Evolutionary conservation across 177 flowering plant species (phyloP).

Genomic region (Viscum album): DNA sequence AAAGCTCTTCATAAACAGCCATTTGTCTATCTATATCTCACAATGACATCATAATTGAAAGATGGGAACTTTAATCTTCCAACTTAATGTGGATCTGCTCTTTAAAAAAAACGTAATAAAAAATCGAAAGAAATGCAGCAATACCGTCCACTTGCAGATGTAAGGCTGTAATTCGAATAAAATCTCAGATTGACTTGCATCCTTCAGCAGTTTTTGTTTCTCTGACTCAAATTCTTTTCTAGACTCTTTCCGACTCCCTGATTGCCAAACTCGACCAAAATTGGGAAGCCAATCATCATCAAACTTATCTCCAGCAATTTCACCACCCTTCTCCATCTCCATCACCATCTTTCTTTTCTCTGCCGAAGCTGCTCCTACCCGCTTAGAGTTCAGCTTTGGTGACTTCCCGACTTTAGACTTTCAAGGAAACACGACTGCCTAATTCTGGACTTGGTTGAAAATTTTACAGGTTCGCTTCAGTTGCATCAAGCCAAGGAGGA

Average conservation of each 20-base stretch:
- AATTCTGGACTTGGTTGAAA: slow-evolving; percentile 14
- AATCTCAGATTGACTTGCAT: slow-evolving; percentile 25
- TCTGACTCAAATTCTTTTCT: slow-evolving; percentile 70
- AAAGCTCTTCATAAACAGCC: too few species aligned
- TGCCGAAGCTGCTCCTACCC: slow-evolving; percentile 99
- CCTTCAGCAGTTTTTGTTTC: slow-evolving; percentile 28
- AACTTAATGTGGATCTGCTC: not conserved
- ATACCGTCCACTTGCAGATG: slow-evolving; percentile 77
- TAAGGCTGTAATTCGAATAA: slow-evolving; percentile 54
- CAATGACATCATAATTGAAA: too few species aligned
- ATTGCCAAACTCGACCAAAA: slow-evolving; percentile 96
- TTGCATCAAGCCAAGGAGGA: slow-evolving; percentile 72
- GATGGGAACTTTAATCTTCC: not conserved
- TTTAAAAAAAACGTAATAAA: not conserved
- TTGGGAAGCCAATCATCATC: slow-evolving; percentile 83
- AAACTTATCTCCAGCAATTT: slow-evolving; percentile 26
- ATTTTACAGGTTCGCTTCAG: slow-evolving; percentile 26
- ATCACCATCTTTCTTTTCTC: slow-evolving; percentile 75
- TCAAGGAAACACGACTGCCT: slow-evolving; percentile 16
- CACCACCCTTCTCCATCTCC: slow-evolving; percentile 83
- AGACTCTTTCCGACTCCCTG: slow-evolving; percentile 81
- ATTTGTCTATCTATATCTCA: too few species aligned
- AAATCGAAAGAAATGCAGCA: not conserved
- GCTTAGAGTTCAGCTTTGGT: slow-evolving; percentile 56
- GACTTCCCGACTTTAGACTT: slow-evolving; percentile 31